phyloP scores from a whole-genome alignment of 441 rosid species.

The Croton laevigatus region DNA sequence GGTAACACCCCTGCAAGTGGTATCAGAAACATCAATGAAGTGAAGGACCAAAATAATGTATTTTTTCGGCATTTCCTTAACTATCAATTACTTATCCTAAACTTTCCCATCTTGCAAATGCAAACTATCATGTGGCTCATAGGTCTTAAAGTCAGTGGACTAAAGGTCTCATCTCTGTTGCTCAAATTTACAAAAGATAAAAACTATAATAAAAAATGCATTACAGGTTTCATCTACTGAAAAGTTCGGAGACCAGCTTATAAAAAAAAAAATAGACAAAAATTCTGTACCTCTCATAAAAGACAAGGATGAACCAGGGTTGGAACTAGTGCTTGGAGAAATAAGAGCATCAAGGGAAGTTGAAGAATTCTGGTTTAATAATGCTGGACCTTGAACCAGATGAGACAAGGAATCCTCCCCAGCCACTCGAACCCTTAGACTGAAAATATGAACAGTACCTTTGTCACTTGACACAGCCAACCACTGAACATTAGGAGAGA shows the following conservation, averaged over 20 bases:
- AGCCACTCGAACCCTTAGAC: slow-evolving; percentile 78
- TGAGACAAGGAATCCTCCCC: slow-evolving; percentile 58
- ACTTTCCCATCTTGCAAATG: slow-evolving; percentile 1
- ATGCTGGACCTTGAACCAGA: slow-evolving; percentile 38
- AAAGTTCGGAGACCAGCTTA: background rate
- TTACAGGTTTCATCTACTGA: background rate
- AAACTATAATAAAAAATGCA: background rate
- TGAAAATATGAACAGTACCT: slow-evolving; percentile 82
- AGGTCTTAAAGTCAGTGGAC: background rate
- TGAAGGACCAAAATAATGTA: background rate
- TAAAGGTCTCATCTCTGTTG: background rate
- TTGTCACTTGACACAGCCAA: slow-evolving; percentile 83
- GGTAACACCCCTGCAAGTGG: slow-evolving; percentile 71
- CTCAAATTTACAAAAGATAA: background rate
- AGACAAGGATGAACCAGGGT: slow-evolving; percentile 79
- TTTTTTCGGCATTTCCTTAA: background rate
- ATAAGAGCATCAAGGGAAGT: slow-evolving; percentile 62
- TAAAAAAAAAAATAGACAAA: background rate
- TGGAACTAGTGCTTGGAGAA: slow-evolving; percentile 64
- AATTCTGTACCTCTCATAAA: slow-evolving; percentile 75
- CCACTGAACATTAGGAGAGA: slow-evolving; percentile 81
- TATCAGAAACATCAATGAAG: slow-evolving; percentile 13
- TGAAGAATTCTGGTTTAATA: slow-evolving; percentile 60
- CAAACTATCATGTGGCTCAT: slow-evolving; percentile 4
- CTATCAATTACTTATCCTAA: background rate